Conservation (phyloP, 1,284 basidiomycete species). For the Leccinum subfulvum region DNA sequence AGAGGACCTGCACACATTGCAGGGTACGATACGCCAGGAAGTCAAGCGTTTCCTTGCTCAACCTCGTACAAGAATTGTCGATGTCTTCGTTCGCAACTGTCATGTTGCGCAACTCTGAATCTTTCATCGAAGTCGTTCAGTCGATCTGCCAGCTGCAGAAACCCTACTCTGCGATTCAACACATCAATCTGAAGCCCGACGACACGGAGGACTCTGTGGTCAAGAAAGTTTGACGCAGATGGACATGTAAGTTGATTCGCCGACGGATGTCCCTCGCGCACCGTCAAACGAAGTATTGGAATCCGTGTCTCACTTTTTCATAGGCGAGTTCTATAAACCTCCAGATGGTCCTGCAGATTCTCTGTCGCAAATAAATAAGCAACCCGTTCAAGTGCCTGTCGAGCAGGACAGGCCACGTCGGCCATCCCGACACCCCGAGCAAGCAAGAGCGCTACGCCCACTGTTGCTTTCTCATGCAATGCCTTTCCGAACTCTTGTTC, state of each 20-base stretch:
- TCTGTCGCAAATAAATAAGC: slow-evolving; percentile 17
- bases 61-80: slow-evolving; percentile 67
- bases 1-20: slow-evolving; percentile 72
- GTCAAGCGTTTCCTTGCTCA: slow-evolving; percentile 76
- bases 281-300: slow-evolving; percentile 55
- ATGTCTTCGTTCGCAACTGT: slow-evolving; percentile 80
- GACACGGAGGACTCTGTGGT: slow-evolving; percentile 19
- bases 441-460: slow-evolving; percentile 57
- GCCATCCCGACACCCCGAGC: slow-evolving; percentile 11
- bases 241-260: slow-evolving; percentile 73
- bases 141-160: slow-evolving; percentile 72
- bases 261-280: slow-evolving; percentile 27
- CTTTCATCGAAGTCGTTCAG: slow-evolving; percentile 76
- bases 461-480: slow-evolving; percentile 87
- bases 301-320: slow-evolving; percentile 67
- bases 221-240: slow-evolving; percentile 28
- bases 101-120: slow-evolving; percentile 68
- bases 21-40: slow-evolving; percentile 78
- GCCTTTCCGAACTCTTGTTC: slow-evolving; percentile 87
- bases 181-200: slow-evolving; percentile 60
- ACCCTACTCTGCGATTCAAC: slow-evolving; percentile 60
- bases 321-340: slow-evolving; percentile 66
- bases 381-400: slow-evolving; percentile 1
- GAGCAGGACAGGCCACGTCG: slow-evolving; percentile 20
- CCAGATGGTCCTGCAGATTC: slow-evolving; percentile 15